phyloP scores from a whole-genome alignment of 805 yeast species.

The Pichia ethanolica region DNA sequence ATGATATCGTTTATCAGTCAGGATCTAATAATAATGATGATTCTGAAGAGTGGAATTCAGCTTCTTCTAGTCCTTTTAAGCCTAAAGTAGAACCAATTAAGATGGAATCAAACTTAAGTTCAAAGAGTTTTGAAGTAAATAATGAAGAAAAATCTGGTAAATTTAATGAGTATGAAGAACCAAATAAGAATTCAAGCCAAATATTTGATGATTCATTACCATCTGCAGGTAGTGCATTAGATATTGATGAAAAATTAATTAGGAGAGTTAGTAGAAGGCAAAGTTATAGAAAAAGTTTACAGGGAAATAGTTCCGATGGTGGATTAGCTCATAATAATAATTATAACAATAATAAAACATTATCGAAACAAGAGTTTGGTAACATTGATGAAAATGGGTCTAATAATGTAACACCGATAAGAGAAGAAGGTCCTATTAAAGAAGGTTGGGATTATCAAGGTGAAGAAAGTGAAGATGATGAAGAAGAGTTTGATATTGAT shows the following conservation, averaged over 20 bases:
- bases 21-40: too few species aligned
- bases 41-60: too few species aligned
- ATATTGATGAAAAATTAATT: slow-evolving; percentile 10
- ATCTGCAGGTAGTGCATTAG: slow-evolving; percentile 9
- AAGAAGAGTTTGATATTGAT: slow-evolving; percentile 50
- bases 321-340: too few species aligned
- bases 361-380: too few species aligned
- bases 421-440: slow-evolving; percentile 30
- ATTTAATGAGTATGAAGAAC: slow-evolving; percentile 4
- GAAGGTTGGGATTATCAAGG: slow-evolving; percentile 36
- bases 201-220: background rate
- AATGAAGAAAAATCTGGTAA: background rate
- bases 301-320: background rate
- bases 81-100: too few species aligned
- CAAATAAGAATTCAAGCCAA: background rate
- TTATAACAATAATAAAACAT: too few species aligned
- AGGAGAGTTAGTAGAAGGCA: slow-evolving; percentile 9
- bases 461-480: slow-evolving; percentile 14
- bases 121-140: too few species aligned
- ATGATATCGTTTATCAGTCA: too few species aligned
- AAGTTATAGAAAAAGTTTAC: background rate
- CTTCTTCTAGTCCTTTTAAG: too few species aligned
- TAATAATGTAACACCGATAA: too few species aligned
- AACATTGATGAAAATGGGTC: too few species aligned
- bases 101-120: too few species aligned